Percentiles rank a stretch among this genome's conserved stretches.
These are phyloP conservation scores for Hordeum pubiflorum DNA, from an alignment of 202 grass and related monocot genomes.

Conservation along the genomic window DNA sequence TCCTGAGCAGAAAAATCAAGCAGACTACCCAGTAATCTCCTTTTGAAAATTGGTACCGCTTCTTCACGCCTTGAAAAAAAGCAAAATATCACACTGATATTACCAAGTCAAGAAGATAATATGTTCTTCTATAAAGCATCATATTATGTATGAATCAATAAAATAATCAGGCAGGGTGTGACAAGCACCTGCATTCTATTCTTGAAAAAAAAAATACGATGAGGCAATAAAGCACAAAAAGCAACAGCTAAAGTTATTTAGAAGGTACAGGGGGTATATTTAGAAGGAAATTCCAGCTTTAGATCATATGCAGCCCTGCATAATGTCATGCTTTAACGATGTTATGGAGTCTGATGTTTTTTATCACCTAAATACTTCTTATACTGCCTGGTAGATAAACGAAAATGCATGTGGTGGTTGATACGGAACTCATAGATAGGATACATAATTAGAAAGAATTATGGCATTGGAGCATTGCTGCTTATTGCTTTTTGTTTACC, in stretches of 20 bases:
- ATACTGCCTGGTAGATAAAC: slow-evolving; percentile 22
- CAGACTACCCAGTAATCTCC: slow-evolving; percentile 56
- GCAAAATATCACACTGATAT: slow-evolving; percentile 18
- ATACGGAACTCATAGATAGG: background rate
- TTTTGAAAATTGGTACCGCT: slow-evolving; percentile 66
- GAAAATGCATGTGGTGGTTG: background rate
- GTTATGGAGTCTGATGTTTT: background rate
- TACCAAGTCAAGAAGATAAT: slow-evolving; percentile 2
- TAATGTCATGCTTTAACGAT: background rate
- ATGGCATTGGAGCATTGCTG: background rate
- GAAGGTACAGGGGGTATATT: background rate
- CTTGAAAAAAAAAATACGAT: background rate
- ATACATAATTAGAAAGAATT: background rate
- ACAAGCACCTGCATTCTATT: background rate
- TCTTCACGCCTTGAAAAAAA: slow-evolving; percentile 68
- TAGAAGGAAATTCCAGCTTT: background rate
- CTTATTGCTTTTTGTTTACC: slow-evolving; percentile 40
- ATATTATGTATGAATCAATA: background rate
- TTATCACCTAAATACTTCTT: slow-evolving; percentile 3
- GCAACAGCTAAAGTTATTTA: background rate
- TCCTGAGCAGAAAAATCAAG: slow-evolving; percentile 83
- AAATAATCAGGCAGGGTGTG: background rate
- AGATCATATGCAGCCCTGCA: background rate
- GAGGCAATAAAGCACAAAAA: background rate
- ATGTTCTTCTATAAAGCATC: slow-evolving; percentile 8